Base-by-base conservation (phyloP, 192 early-diverging fungal genomes). In the Coemansia sp. region DNA sequence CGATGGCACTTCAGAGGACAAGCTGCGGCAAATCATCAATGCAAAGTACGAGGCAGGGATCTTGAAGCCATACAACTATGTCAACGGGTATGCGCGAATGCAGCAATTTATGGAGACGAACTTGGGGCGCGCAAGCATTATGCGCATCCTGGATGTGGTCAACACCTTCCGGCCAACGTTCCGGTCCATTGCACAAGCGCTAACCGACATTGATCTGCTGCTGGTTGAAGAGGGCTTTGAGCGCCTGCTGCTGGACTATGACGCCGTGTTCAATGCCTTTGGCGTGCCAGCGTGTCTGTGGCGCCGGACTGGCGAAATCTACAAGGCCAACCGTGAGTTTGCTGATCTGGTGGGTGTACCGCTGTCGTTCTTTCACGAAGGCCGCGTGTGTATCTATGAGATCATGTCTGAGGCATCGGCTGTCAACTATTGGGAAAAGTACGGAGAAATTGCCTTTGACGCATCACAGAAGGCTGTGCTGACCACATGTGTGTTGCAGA, bases 401-500 rank as follows among this genome's bases (percentile, higher is more conserved):
- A 64, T 93, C 48, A 94, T 98, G 92, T 87, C 88, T 5, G 95
- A 98, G 73, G 90, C 92, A 65, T 92, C 88, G 22, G 92, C 93
- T 4, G 94, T 98, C 37, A 98, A 98, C 84, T 98, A 98, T 69
- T 98, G 93, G 94, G 94, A 96, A 77, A 98, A 96, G 84, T 98
- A 98, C 66, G 94, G 95, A 22, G 94, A 94, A 58, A 96, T 98
- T 69, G 94, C 95, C 2, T 98, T 98, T 75, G 94, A 98, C 80
- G 89, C 93, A 9, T 89, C 90, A 5, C 95, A 98, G 77, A 98
- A 98, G 73, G 95, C 95, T 0, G 94, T 98, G 2, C 73, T 98
- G 65, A 98, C 95, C 10, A 92, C 91, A 8, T 98, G 95, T 55
- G 80, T 98, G 52, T 77, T 98, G 65, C 72, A 81, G 58, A 72